phyloP scores from a whole-genome alignment of 208 protist species.

The Leishmania braziliensis region DNA sequence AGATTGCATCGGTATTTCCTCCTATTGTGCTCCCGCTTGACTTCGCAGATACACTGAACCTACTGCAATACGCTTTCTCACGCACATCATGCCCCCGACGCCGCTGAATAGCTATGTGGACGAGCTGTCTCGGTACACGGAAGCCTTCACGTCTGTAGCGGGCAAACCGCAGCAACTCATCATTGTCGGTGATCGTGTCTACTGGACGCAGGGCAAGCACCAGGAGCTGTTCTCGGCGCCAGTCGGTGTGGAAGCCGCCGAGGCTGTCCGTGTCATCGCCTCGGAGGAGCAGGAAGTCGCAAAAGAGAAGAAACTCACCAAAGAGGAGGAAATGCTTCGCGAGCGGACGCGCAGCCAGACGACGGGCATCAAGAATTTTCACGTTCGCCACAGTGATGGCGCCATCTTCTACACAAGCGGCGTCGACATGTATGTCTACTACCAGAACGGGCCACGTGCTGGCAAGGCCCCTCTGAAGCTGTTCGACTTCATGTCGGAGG shows the following conservation, averaged over 20 bases:
- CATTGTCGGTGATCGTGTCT: slow-evolving; percentile 58
- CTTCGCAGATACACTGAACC: neutral
- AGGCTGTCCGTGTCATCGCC: slow-evolving; percentile 26
- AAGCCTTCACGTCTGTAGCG: slow-evolving; percentile 25
- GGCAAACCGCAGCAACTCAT: slow-evolving; percentile 70
- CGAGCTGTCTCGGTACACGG: slow-evolving; percentile 42
- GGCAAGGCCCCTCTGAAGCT: slow-evolving; percentile 52
- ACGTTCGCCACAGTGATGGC: slow-evolving; percentile 50
- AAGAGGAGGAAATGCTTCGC: slow-evolving; percentile 85
- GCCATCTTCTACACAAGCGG: slow-evolving; percentile 73
- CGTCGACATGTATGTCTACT: slow-evolving; percentile 68
- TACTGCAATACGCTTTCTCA: neutral
- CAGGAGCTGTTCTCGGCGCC: slow-evolving; percentile 65
- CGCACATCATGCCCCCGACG: slow-evolving; percentile 17
- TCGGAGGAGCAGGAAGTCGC: slow-evolving; percentile 1
- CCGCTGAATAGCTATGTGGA: slow-evolving; percentile 46
- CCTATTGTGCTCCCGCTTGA: too few species aligned
- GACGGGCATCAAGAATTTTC: slow-evolving; percentile 67
- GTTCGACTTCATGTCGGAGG: slow-evolving; percentile 54
- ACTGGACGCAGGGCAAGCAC: slow-evolving; percentile 81
- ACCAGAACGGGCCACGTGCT: slow-evolving; percentile 40
- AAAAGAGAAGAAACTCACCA: slow-evolving; percentile 38
- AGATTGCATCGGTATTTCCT: neutral
- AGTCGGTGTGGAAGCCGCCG: slow-evolving; percentile 18
- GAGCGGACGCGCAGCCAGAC: slow-evolving; percentile 67